Conservation (phyloP, 305 asterid genomes). For the Rubia tinctorum region DNA sequence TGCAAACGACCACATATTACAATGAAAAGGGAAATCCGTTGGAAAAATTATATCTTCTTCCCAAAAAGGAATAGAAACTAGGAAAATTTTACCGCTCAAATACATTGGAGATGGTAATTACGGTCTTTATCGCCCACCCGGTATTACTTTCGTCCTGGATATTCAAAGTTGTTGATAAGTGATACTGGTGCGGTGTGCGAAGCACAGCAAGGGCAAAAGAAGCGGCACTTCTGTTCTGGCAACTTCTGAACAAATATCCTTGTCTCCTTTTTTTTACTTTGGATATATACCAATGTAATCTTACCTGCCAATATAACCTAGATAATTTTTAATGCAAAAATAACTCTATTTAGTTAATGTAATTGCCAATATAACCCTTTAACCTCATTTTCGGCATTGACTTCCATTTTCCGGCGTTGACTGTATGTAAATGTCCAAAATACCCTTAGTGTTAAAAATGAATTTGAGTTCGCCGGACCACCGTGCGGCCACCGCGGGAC, state of each 20-base stretch:
- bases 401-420: too few relatives aligned
- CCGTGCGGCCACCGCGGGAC: too few relatives aligned
- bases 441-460: too few relatives aligned
- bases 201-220: not conserved
- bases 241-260: not conserved
- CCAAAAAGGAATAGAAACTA: not conserved
- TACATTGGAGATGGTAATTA: not conserved
- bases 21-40: not conserved
- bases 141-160: not conserved
- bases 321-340: too few relatives aligned
- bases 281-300: too few relatives aligned
- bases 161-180: not conserved
- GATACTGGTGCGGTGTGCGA: not conserved
- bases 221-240: not conserved
- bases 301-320: too few relatives aligned
- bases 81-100: not conserved
- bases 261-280: not conserved
- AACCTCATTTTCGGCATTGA: too few relatives aligned
- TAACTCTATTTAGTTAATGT: too few relatives aligned
- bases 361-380: too few relatives aligned
- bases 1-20: not conserved
- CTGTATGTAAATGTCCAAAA: too few relatives aligned
- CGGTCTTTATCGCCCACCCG: not conserved
- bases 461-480: too few relatives aligned
- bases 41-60: not conserved